Conservation (phyloP, 164 flowering plant species). For the Warburgia ugandensis region DNA sequence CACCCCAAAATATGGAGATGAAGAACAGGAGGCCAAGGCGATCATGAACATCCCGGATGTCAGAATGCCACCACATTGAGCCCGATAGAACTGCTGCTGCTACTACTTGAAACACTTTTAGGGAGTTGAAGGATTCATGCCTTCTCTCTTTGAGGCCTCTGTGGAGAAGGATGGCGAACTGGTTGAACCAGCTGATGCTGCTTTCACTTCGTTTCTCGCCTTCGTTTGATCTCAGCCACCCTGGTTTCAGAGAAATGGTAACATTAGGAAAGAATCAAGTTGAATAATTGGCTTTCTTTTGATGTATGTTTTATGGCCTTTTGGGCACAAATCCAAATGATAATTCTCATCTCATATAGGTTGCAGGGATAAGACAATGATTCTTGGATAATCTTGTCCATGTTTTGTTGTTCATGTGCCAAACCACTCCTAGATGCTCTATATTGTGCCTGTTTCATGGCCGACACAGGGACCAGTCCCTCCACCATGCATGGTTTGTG, state of each 20-base stretch:
- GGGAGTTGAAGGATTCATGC: slow-evolving; percentile 64
- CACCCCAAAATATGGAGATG: slow-evolving; percentile 86
- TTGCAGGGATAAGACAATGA: no score
- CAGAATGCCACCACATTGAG: slow-evolving; percentile 86
- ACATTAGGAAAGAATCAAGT: no score
- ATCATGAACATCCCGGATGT: slow-evolving; percentile 52
- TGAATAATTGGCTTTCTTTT: no score
- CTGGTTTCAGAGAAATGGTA: background rate
- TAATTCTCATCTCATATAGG: no score
- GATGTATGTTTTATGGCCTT: no score
- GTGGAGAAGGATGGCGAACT: slow-evolving; percentile 60
- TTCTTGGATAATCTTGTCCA: no score
- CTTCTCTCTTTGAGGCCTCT: slow-evolving; percentile 68
- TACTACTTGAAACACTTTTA: slow-evolving; percentile 67
- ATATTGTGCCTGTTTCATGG: no score
- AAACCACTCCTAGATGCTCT: no score
- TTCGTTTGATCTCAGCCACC: background rate
- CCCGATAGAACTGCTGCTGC: slow-evolving; percentile 55
- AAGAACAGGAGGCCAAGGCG: slow-evolving; percentile 81
- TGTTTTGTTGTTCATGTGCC: no score
- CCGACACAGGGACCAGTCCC: no score
- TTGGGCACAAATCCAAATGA: no score
- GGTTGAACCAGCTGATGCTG: slow-evolving; percentile 48
- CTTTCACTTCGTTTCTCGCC: slow-evolving; percentile 5
- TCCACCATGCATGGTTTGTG: no score